These are phyloP conservation scores for Aspergillus sp. DNA, from an alignment of 2,329 filamentous ascomycete genomes.

Conservation along the genomic window DNA sequence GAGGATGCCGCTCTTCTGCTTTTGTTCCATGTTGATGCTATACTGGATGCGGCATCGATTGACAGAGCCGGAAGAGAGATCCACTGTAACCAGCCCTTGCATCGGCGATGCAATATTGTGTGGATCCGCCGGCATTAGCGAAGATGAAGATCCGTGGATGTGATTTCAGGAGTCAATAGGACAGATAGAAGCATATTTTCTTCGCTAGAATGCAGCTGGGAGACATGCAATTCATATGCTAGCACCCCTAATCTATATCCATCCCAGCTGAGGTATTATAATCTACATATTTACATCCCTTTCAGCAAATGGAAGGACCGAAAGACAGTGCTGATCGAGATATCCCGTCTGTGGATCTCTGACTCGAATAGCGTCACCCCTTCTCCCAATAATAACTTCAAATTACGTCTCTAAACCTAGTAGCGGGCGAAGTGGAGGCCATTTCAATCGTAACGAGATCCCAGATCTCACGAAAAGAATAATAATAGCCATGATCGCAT, in stretches of 20 bases:
- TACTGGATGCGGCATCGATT: neutral
- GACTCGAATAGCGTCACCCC: neutral
- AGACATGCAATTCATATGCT: too few relatives aligned
- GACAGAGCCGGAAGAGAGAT: neutral
- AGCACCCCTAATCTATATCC: too few relatives aligned
- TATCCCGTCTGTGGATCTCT: neutral
- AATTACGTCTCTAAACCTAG: neutral
- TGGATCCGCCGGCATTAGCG: neutral
- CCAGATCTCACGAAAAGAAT: too few relatives aligned
- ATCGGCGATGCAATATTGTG: neutral
- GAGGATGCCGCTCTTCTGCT: neutral
- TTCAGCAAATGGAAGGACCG: neutral
- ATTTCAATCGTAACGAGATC: neutral
- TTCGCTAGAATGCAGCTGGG: neutral
- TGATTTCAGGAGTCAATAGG: neutral
- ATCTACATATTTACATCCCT: too few relatives aligned
- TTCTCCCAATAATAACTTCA: neutral
- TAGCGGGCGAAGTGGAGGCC: neutral
- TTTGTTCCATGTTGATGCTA: neutral
- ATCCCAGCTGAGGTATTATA: too few relatives aligned
- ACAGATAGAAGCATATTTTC: neutral
- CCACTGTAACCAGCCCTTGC: neutral
- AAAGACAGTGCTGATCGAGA: neutral
- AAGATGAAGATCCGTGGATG: neutral
- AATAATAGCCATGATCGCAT: too few relatives aligned